Evolutionary conservation across 139 green algal species (phyloP), one percentile per base, ranked within the genome.

Genomic region (Pedinophyceae sp.): DNA sequence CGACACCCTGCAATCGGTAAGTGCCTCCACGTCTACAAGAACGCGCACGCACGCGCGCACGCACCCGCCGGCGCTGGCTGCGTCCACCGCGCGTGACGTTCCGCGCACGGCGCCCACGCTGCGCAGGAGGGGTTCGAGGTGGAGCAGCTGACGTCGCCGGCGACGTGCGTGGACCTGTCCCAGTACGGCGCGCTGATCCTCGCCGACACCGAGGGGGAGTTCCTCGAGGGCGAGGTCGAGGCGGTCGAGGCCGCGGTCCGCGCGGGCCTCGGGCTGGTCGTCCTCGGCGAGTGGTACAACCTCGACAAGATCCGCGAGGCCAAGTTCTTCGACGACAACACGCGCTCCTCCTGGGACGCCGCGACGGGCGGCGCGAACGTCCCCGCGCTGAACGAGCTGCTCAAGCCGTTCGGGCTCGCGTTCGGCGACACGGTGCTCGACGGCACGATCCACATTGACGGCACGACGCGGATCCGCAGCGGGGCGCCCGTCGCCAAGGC

Each of bases 291-390:
- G 55, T 99, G 91, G 91, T 98, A 94, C 74, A 81, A 96, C 62
- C 20, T 75, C 27, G 59, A 85, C 13, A 80, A 57, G 22, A 82
- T 93, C 63, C 27, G 66, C 28, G 71, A 77, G 50, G 89, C 97
- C 80, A 66, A 67, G 15, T 97, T 98, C 68, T 97, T 92, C 63
- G 91, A 98, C 56, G 91, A 99, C 78, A 99, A 99, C 78, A 98
- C 91, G 0, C 77, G 88, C 54, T 77, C 52, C 60, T 92, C 78
- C 78, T 94, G 85, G 83, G 79, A 76, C 18, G 81, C 84, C 2
- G 73, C 70, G 38, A 84, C 66, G 55, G 89, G 89, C 18, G 91
- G 91, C 16, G 77, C 78, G n/a, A 96, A 99, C 63, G 72, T 99
- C 25, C 91, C 91, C 15, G 91, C 85, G 0, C 59, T 99, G 7